phyloP scores from a whole-genome alignment of 768 basidiomycete species.

The Agaricus bisporus region DNA sequence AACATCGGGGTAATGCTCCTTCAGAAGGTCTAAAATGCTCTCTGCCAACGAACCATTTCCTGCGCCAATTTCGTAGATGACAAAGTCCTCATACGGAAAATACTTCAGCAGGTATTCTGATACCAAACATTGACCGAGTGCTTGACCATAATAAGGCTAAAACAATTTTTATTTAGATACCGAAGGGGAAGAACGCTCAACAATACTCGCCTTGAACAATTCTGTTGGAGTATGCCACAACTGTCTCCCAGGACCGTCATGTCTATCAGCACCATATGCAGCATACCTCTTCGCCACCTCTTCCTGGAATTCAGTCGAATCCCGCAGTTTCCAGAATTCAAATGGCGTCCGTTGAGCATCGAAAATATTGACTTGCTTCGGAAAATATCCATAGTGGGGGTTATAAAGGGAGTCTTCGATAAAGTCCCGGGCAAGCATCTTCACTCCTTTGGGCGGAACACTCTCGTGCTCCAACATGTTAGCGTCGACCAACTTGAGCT shows the following conservation, averaged over 20 bases:
- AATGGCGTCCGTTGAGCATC: slow-evolving; percentile 54
- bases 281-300: slow-evolving; percentile 74
- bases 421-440: slow-evolving; percentile 94
- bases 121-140: slow-evolving; percentile 83
- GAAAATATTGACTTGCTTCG: slow-evolving; percentile 89
- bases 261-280: slow-evolving; percentile 55
- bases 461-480: slow-evolving; percentile 52
- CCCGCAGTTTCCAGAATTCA: slow-evolving; percentile 62
- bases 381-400: slow-evolving; percentile 96
- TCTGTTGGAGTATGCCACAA: slow-evolving; percentile 99
- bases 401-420: slow-evolving; percentile 98
- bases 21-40: slow-evolving; percentile 81
- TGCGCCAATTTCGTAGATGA: slow-evolving; percentile 96
- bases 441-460: slow-evolving; percentile 71
- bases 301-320: slow-evolving; percentile 73
- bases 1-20: slow-evolving; percentile 77
- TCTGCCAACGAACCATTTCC: slow-evolving; percentile 94
- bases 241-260: slow-evolving; percentile 74
- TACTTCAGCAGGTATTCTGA: slow-evolving; percentile 91
- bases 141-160: slow-evolving; percentile 92
- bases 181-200: neutral
- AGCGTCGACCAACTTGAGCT: slow-evolving; percentile 59
- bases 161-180: slow-evolving; percentile 10
- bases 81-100: slow-evolving; percentile 93
- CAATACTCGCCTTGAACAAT: slow-evolving; percentile 77